Base-by-base conservation (phyloP, 768 basidiomycete species). In the Russula brevipes region DNA sequence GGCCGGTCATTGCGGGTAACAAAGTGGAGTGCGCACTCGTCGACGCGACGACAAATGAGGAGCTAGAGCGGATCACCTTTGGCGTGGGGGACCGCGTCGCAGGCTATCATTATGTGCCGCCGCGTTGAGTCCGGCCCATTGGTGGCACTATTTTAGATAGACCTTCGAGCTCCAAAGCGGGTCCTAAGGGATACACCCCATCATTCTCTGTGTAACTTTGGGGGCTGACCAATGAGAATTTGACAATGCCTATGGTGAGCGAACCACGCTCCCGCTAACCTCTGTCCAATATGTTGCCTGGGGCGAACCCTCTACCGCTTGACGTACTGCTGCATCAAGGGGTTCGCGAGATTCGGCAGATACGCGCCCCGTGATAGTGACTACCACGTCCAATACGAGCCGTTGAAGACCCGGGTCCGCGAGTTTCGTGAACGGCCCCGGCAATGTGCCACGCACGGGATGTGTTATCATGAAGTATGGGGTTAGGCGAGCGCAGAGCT, bases 381-480 rank as follows among this genome's bases (percentile, higher is more conserved):
- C 76, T 14, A 77, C 86, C 44, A 89, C 75, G 69, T 93, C 86
- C 66, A 96, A 70, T 17, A 81, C 85, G 24, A 93, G 78, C 38
- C 78, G 75, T 60, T 84, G 81, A 47, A 85, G 65, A 24, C 76
- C 74, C 14, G 75, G 64, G 2, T 61, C 41, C 14, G 83, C 80
- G n/a, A 97, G 75, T 71, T 83, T 88, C 57, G 76, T 73, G 75
- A 86, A 98, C 30, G 95, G 95, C 0, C 95, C 96, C 16, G 77
- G 75, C 38, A 94, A 70, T 59, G 79, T 76, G 9, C 94, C 94
- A 53, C 86, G 88, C 35, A 76, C 76, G n/a, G 90, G 79, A 72
- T 97, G 94, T 10, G 74, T 76, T 50, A 95, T 80, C 69, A 78
- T 79, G 76, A 97, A 98, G 75, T 85, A 97, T 19, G 94, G 93